Evolutionary conservation across 2,329 filamentous ascomycete genomes (phyloP).

Genomic region (Cladophialophora bantiana): DNA sequence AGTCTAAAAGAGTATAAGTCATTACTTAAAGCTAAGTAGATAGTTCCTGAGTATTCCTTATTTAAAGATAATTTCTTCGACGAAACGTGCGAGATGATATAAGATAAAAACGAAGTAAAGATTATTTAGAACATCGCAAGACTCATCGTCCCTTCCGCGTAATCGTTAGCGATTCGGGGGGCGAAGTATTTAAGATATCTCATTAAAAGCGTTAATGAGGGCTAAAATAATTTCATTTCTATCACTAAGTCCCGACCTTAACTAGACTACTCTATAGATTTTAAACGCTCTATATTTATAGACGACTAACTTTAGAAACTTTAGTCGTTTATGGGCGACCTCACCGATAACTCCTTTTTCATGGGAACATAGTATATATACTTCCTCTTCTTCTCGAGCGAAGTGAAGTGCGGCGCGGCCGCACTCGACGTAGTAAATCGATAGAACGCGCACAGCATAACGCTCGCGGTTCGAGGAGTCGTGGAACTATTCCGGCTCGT

Average conservation of each 20-base stretch:
- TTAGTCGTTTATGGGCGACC: slow-evolving; percentile 43
- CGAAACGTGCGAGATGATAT: neutral
- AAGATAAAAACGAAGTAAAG: neutral
- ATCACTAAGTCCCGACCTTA: no score
- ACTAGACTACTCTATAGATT: neutral
- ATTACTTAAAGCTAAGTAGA: neutral
- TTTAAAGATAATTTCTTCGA: neutral
- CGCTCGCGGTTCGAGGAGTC: slow-evolving; percentile 46
- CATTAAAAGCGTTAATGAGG: neutral
- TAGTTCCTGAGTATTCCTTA: neutral
- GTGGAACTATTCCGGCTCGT: slow-evolving; percentile 42
- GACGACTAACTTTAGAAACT: neutral
- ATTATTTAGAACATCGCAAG: neutral
- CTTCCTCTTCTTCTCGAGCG: slow-evolving; percentile 59
- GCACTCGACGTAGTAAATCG: slow-evolving; percentile 44
- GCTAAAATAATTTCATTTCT: neutral
- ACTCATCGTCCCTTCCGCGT: neutral
- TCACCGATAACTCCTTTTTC: slow-evolving; percentile 52
- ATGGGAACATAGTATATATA: slow-evolving; percentile 57
- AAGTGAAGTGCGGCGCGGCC: slow-evolving; percentile 55
- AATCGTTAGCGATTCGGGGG: neutral
- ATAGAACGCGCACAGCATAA: slow-evolving; percentile 44
- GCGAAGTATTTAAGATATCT: neutral
- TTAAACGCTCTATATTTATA: neutral
- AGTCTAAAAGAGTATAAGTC: neutral